Conservation (phyloP, 1,284 basidiomycete species). For the Boletus semigastroideus region DNA sequence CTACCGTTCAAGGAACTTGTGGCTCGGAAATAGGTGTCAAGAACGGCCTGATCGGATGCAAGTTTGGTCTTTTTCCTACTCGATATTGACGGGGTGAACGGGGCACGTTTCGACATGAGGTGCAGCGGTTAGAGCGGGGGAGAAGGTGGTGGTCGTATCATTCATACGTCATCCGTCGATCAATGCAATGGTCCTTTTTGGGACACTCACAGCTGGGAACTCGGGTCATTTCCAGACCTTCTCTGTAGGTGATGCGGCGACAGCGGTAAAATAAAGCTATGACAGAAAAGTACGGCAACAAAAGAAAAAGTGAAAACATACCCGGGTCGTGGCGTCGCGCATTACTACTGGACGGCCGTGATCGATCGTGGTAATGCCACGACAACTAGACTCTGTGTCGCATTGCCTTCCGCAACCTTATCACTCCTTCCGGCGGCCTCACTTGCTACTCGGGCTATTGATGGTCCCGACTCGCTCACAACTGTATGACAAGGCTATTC, state of each 20-base stretch:
- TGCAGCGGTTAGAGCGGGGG: slow-evolving; percentile 12
- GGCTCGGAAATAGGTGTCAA: slow-evolving; percentile 31
- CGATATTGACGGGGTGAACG: slow-evolving; percentile 10
- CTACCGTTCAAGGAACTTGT: slow-evolving; percentile 16
- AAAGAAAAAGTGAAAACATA: not conserved
- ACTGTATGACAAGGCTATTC: not conserved
- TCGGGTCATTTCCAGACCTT: not conserved
- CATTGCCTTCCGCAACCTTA: slow-evolving; percentile 10
- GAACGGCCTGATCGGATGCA: slow-evolving; percentile 18
- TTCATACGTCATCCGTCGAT: slow-evolving; percentile 32
- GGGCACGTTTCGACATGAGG: slow-evolving; percentile 29
- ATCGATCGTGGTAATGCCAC: slow-evolving; percentile 21
- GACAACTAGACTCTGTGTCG: slow-evolving; percentile 2
- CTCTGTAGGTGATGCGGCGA: not conserved
- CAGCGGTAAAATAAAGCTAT: not conserved
- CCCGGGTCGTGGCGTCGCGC: not conserved
- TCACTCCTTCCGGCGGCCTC: slow-evolving; percentile 18
- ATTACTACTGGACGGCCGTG: slow-evolving; percentile 5
- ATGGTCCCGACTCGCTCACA: slow-evolving; percentile 4
- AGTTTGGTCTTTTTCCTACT: slow-evolving; percentile 24
- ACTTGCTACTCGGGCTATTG: slow-evolving; percentile 3
- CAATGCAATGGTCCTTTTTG: slow-evolving; percentile 22
- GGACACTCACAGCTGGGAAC: slow-evolving; percentile 9
- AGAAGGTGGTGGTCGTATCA: slow-evolving; percentile 12
- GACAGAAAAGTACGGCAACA: slow-evolving; percentile 1